Conservation (phyloP, 1,284 basidiomycete genomes). For the Ganoderma meredithae region DNA sequence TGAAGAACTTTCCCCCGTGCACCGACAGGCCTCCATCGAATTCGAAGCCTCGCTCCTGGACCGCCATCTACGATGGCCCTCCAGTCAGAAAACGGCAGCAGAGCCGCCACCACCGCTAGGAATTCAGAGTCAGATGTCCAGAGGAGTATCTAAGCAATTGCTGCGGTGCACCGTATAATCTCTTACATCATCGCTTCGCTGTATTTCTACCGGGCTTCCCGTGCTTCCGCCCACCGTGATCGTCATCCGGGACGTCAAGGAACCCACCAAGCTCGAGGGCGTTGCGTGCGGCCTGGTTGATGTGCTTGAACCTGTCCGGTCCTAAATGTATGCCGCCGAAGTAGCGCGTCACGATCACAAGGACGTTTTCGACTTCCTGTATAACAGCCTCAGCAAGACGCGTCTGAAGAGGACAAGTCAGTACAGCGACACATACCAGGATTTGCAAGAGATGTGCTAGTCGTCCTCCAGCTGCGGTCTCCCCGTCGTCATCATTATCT, state of each 20-base stretch:
- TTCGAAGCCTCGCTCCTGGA: no score
- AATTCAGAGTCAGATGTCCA: no score
- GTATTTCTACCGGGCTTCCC: conserved; percentile 22
- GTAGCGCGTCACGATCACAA: conserved; percentile 86
- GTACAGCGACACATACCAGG: conserved; percentile 57
- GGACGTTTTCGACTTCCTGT: conserved; percentile 80
- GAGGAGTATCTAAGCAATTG: no score
- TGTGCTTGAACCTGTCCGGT: conserved; percentile 91
- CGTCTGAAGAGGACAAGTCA: not conserved
- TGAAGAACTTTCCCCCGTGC: no score
- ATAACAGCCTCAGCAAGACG: not conserved
- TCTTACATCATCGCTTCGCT: conserved; percentile 18
- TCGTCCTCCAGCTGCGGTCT: conserved; percentile 88
- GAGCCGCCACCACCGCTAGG: no score
- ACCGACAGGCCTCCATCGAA: no score
- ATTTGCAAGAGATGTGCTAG: conserved; percentile 90
- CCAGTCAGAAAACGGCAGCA: no score
- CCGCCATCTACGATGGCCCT: no score
- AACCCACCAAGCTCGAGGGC: conserved; percentile 87
- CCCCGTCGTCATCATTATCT: conserved; percentile 96
- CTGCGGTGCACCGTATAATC: no score
- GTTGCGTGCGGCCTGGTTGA: conserved; percentile 89
- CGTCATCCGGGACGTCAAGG: conserved; percentile 52
- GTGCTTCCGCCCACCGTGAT: conserved; percentile 16
- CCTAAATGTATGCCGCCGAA: conserved; percentile 86